Evolutionary conservation across 2,329 filamentous ascomycete species (phyloP), one percentile per base, ranked within the genome.

Genomic region (Ophiostoma sp.): DNA sequence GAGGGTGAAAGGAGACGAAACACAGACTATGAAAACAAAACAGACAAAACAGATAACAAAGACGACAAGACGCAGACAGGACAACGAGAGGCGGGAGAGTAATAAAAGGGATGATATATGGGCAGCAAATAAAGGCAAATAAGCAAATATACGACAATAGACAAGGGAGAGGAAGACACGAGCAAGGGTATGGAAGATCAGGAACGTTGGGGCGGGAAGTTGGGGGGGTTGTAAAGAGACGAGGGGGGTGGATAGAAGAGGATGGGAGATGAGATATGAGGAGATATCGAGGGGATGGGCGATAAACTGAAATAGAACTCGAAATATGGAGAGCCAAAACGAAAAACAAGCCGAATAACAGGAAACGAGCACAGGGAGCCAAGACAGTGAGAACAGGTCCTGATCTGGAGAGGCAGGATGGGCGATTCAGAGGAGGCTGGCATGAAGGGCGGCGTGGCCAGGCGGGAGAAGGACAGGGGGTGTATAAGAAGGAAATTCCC

Each of bases 381-480:
- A 64, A 47, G 63, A 55, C 42, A 64, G n/a, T 47, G 27, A 44
- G 9, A 42, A n/a, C 63, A 64, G 18, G 41, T 45, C 18, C 1
- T 14, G 38, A 60, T 60, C n/a, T 44, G 63, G 40, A 64, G 63
- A 38, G 7, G 40, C 18, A 47, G 63, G 42, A n/a, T 42, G 41
- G 63, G n/a, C 18, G 18, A 45, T 45, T 8, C 42, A 36, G 41
- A 12, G 64, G 64, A 65, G 64, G 64, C 36, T 49, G 64, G 44
- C 36, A 52, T 65, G 45, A 65, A 52, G 64, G 64, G 64, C 45
- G 64, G 64, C 44, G 64, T 65, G 45, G 64, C 44, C 8, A 49
- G 64, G 41, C 12, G 64, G 41, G 64, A 65, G 27, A 18, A 63
- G 27, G 52, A 18, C 18, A 38, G 36, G 64, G 64, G 45, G 45